Evolutionary conservation across 768 basidiomycete genomes (phyloP), one percentile per base, ranked within the genome.

Genomic region (Tulasnella sp.): DNA sequence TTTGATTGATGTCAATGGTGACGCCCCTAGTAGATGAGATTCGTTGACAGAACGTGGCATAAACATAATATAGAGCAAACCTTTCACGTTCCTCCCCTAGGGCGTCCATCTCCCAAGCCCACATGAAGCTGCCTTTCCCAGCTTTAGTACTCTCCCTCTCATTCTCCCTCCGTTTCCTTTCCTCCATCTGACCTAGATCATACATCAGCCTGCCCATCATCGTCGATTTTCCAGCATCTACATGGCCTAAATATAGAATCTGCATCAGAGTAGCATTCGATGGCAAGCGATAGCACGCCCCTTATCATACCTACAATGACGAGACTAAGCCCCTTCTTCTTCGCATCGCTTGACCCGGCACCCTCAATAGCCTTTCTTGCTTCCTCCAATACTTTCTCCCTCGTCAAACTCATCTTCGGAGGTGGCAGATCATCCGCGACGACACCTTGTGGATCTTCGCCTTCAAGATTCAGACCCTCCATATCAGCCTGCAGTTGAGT

Each of bases 221-320:
- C 1, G 96, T 99, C 3, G 92, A 96, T 71, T 99, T 99, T 24
- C 96, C 96, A 17, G 96, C 96, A 72, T 99, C 96, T 62, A 99
- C 96, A 67, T 99, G 96, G 41, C 96, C 94, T 97, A 65, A 5
- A 12, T 15, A 21, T 1, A 10, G 49, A 19, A 19, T 27, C 2
- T 44, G 2, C 31, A 24, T 62, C 41, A 38, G 43, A 44, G 54
- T 34, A 53, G 8, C 25, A 21, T 61, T 50, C 11, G 61, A 30
- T 27, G 25, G 50, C 5, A 41, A 19, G 15, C 12, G 12, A 43
- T 19, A 44, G 27, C n/a, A n/a, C n/a, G 17, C 19, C 3, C 42
- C 42, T n/a, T 25, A 17, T 41, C 72, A 58, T 68, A 94, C 94
- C 96, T 44, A 99, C 85, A 46, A 99, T 91, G 25, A 98, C 86